A percentile compares a stretch with the other conserved stretches of the same genome.
Evolutionary conservation across 257 asterid species (phyloP).

Genomic region (Nicotiana sylvestris): DNA sequence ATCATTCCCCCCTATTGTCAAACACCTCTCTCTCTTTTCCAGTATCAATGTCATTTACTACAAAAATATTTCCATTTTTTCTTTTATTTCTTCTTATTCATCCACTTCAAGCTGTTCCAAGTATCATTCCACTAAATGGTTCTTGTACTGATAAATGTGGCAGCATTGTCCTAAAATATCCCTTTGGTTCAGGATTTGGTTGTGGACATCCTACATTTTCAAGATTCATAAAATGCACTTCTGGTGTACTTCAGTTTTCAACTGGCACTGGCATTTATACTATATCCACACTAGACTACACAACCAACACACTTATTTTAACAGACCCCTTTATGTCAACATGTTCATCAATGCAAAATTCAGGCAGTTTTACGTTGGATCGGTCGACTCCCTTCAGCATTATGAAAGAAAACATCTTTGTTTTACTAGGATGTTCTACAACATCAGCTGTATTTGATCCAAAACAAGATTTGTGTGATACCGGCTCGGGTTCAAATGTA

Average conservation of each 20-base stretch:
- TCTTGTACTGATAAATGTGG: constrained; percentile 54
- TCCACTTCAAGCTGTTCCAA: constrained; percentile 32
- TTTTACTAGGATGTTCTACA: constrained; percentile 57
- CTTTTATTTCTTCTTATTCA: constrained; percentile 21
- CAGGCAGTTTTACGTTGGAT: constrained; percentile 50
- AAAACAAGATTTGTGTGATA: constrained; percentile 44
- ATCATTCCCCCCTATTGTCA: not conserved
- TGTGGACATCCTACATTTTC: constrained; percentile 64
- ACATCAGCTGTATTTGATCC: constrained; percentile 62
- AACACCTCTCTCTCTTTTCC: not conserved
- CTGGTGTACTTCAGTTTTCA: constrained; percentile 36
- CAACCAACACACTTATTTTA: constrained; percentile 32
- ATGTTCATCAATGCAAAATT: constrained; percentile 69
- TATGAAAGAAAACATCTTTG: constrained; percentile 41
- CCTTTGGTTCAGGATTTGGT: constrained; percentile 58
- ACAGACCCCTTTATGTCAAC: constrained; percentile 72
- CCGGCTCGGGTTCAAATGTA: constrained; percentile 50
- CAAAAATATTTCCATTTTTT: not conserved
- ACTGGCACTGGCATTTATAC: constrained; percentile 41
- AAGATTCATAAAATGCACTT: constrained; percentile 34
- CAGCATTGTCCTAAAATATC: constrained; percentile 38
- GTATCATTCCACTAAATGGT: constrained; percentile 39
- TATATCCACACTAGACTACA: constrained; percentile 49
- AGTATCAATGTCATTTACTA: constrained; percentile 22
- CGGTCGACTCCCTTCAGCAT: constrained; percentile 37